Conservation (phyloP, 2,329 filamentous ascomycete genomes). For the Trichophyton equinum region DNA sequence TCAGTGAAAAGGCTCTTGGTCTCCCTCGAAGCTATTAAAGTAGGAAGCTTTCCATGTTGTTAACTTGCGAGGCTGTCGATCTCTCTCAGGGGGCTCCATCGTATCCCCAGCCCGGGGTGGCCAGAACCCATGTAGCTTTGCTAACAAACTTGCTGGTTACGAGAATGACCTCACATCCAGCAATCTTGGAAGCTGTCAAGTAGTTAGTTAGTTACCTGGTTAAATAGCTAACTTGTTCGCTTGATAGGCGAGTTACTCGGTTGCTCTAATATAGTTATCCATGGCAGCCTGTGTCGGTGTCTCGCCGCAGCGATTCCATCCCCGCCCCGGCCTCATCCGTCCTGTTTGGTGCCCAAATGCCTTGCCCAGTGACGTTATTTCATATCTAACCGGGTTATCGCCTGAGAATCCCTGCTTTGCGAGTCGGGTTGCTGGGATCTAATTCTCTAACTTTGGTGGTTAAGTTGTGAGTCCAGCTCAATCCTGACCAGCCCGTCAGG, state of each 20-base stretch:
- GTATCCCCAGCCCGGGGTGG: too few relatives aligned
- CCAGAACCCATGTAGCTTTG: too few relatives aligned
- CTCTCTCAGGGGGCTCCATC: too few relatives aligned
- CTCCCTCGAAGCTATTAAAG: conserved; percentile 32
- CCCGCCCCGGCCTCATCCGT: background rate
- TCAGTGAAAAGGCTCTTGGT: conserved; percentile 34
- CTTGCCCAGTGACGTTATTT: conserved; percentile 1
- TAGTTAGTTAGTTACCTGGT: too few relatives aligned
- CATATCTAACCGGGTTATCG: background rate
- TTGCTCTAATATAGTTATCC: too few relatives aligned
- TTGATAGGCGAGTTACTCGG: background rate
- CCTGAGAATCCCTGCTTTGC: background rate
- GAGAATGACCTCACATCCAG: too few relatives aligned
- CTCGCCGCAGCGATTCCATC: background rate
- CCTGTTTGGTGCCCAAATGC: background rate
- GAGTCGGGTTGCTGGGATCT: background rate
- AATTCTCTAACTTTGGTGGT: background rate
- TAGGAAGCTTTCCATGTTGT: background rate
- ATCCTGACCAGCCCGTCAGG: background rate
- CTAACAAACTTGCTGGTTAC: too few relatives aligned
- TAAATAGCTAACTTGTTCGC: too few relatives aligned
- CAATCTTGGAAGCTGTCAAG: too few relatives aligned
- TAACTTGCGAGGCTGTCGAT: too few relatives aligned
- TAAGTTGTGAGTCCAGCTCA: background rate
- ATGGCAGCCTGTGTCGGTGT: too few relatives aligned